These are phyloP conservation scores for Lodderomyces beijingensis DNA, from an alignment of 1,139 yeast genomes.

Conservation along the genomic window DNA sequence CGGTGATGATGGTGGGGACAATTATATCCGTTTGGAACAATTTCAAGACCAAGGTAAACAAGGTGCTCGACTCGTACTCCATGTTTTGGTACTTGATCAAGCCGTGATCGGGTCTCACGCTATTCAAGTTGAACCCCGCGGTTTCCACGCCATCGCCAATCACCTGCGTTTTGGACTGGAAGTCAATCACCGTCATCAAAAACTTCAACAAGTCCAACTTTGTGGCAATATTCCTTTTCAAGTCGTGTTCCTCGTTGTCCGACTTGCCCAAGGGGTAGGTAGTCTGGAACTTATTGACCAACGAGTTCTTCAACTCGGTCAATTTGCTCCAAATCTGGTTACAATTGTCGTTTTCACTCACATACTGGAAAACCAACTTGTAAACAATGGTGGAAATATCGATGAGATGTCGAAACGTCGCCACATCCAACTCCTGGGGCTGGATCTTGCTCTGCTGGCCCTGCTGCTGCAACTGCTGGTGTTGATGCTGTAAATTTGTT, in stretches of 20 bases:
- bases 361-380: conserved; percentile 37
- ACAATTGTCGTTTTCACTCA: conserved; percentile 43
- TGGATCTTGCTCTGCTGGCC: conserved; percentile 1
- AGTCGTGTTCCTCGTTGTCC: conserved; percentile 49
- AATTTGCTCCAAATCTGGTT: conserved; percentile 40
- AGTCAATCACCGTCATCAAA: conserved; percentile 63
- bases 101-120: conserved; percentile 63
- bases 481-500: conserved; percentile 5
- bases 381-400: conserved; percentile 35
- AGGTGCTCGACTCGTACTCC: conserved; percentile 68
- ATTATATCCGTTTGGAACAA: conserved; percentile 53
- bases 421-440: conserved; percentile 18
- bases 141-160: conserved; percentile 10
- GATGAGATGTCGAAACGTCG: conserved; percentile 28
- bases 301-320: conserved; percentile 37
- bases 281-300: conserved; percentile 31
- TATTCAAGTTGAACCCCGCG: conserved; percentile 50
- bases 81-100: conserved; percentile 51
- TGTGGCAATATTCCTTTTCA: conserved; percentile 47
- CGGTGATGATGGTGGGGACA: conserved; percentile 52
- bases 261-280: conserved; percentile 43
- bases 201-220: conserved; percentile 70
- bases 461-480: conserved; percentile 2
- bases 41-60: conserved; percentile 61
- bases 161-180: conserved; percentile 55